These are phyloP conservation scores for Cordyceps cicadae DNA, from an alignment of 2,329 filamentous ascomycete species.

Conservation along the genomic window DNA sequence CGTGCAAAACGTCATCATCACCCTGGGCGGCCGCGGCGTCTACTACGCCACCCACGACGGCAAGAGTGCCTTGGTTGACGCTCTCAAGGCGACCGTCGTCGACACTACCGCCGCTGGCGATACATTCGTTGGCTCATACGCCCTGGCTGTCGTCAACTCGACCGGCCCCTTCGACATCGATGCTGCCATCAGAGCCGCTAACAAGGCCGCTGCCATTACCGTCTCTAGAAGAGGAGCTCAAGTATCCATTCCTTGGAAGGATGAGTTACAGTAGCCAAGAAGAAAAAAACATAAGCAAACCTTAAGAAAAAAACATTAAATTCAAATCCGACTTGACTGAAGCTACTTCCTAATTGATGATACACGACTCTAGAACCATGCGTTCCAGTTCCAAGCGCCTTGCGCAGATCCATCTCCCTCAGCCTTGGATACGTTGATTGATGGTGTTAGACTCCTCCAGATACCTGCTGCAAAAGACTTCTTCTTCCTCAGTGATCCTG, in stretches of 20 bases:
- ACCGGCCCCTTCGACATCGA: conserved; percentile 42
- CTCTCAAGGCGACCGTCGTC: conserved; percentile 66
- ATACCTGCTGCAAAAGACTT: conserved; percentile 11
- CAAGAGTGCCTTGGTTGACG: conserved; percentile 44
- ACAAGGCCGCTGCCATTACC: conserved; percentile 33
- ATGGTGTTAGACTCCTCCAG: conserved; percentile 7
- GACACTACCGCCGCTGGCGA: conserved; percentile 94
- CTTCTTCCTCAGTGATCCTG: conserved; percentile 7
- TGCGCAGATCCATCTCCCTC: neutral
- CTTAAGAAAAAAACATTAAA: neutral
- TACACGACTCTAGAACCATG: conserved; percentile 12
- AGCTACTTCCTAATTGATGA: conserved; percentile 9
- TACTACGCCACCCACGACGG: conserved; percentile 48
- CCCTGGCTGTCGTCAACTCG: conserved; percentile 58
- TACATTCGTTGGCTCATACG: conserved; percentile 86
- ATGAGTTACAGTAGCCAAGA: conserved; percentile 27
- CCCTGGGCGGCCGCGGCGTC: conserved; percentile 72
- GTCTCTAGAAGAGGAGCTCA: conserved; percentile 36
- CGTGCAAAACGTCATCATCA: conserved; percentile 72
- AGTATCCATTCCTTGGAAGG: conserved; percentile 36
- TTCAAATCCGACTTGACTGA: neutral
- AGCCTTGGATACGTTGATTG: neutral
- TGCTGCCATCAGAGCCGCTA: conserved; percentile 48
- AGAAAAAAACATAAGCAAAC: conserved; percentile 12
- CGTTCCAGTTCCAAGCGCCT: conserved; percentile 9